Evolutionary conservation across 1,284 basidiomycete species (phyloP), one percentile per base, ranked within the genome.

Genomic region (Neonothopanus nambi): DNA sequence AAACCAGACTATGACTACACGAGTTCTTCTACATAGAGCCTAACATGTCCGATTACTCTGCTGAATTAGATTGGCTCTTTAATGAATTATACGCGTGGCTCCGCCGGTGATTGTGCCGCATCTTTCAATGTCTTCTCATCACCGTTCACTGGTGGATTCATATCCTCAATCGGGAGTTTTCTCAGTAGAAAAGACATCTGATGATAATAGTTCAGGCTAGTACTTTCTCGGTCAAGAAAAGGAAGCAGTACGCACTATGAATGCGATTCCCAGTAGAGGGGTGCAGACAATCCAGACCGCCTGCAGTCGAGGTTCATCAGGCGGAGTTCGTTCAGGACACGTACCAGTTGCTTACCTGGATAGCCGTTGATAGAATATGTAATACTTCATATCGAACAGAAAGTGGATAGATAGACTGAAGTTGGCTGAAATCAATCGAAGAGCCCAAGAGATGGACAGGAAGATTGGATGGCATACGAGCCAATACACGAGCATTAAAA

Each of bases 231-330:
- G 40, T 13, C 5, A 54, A 15, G n/a, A n/a, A n/a, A 3, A 28
- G 24, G 45, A 54, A 33, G 30, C 9, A 51, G 40, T 30, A 63
- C 70, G 63, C 61, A 83, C 80, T 61, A 84, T 59, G 60, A 78
- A 73, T 33, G 81, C 80, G 51, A 80, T 56, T 26, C 78, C 80
- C 43, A 85, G 64, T 61, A 81, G 77, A 23, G 84, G 84, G 37
- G 78, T 65, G 62, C 83, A 87, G 23, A 81, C 73, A 15, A 78
- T 77, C 84, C 84, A 87, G 52, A 87, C 74, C 48, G 72, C 76
- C 84, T 54, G 24, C 47, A 49, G 46, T 49, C 20, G 37, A 55
- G 46, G 42, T 40, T 58, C 45, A 64, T 57, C 57, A 52, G 59
- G 58, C 13, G 26, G 50, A 28, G 37, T 51, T 51, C 51, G 54